Conservation (phyloP, 164 flowering plant species). For the Vitis rupestris region DNA sequence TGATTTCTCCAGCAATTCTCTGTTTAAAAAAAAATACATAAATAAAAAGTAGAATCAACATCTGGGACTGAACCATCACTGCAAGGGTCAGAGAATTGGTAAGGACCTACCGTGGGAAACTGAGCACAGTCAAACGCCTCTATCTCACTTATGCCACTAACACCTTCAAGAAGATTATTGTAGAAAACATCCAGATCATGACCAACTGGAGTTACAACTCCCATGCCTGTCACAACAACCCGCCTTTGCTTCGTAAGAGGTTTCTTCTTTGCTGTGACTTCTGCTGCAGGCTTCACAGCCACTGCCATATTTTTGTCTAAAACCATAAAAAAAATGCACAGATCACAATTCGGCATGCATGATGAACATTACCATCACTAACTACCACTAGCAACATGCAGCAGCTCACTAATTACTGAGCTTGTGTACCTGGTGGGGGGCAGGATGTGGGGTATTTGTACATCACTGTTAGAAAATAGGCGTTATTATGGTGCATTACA, state of each 20-base stretch:
- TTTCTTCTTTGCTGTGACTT: constrained; percentile 56
- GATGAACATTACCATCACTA: not conserved
- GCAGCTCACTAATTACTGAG: too few species aligned
- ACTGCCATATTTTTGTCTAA: constrained; percentile 69
- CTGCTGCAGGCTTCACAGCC: constrained; percentile 62
- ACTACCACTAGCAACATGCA: not conserved
- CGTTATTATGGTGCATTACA: not conserved
- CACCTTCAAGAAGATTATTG: constrained; percentile 89
- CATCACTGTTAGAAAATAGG: not conserved
- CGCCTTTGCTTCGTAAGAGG: constrained; percentile 68
- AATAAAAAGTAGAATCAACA: constrained; percentile 1
- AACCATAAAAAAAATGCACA: not conserved
- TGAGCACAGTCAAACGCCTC: constrained; percentile 90
- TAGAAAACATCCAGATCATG: constrained; percentile 85
- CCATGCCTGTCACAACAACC: constrained; percentile 98
- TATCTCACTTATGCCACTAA: constrained; percentile 90
- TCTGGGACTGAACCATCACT: not conserved
- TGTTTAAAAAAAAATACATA: constrained; percentile 19
- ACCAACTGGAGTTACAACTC: constrained; percentile 88
- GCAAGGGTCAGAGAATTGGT: not conserved
- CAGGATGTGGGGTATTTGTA: too few species aligned
- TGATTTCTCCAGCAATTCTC: constrained; percentile 99
- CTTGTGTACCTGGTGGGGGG: too few species aligned
- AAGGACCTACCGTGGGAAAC: constrained; percentile 71
- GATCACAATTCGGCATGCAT: not conserved